Base-by-base conservation (phyloP, 2,329 filamentous ascomycete species). In the Trichoderma sp. region DNA sequence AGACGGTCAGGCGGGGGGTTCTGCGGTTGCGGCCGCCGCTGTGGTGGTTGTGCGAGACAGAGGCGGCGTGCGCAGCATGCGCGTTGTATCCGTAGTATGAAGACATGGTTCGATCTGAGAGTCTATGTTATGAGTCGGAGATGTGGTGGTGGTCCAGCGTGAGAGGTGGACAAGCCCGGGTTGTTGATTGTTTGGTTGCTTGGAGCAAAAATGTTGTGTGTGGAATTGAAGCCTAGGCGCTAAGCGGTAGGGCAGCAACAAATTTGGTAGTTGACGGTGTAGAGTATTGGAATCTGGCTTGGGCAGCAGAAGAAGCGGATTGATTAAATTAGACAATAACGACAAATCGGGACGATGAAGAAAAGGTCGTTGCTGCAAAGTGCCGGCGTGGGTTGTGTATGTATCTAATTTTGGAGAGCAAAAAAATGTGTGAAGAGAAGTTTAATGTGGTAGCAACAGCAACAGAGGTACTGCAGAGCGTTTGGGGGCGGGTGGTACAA, bases 21-120 rank as follows among this genome's bases (percentile, higher is more conserved):
- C 95, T 89, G 77, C 95, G 91, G 79, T 92, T 94, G 77, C 95
- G 93, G 76, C 92, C 91, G 77, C 89, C 91, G 80, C 60, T 70
- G 68, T 73, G 72, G 82, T 95, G 91, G 81, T 88, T 91, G 83
- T 96, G 92, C 72, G 90, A 86, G 76, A 86, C 81, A 59, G 89
- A 83, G 70, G 86, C 85, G 72, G 84, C 83, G 74, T 88, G 85
- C 75, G 86, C 86, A 73, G 87, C 83, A 78, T 89, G 87, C 72
- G 85, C 79, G 78, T 85, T 85, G 82, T 84, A 89, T 77, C 87
- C 85, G 78, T 89, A 89, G 81, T 89, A 90, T 77, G 85, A 83
- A 81, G 88, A 87, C 88, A 90, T 89, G 80, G 80, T 84, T 71
- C 13, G 27, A 80, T 84, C 70, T 8, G 27, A 19, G 27, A 16